Base-by-base conservation (phyloP, 1,139 yeast genomes). In the Suhomyces atakaporum region DNA sequence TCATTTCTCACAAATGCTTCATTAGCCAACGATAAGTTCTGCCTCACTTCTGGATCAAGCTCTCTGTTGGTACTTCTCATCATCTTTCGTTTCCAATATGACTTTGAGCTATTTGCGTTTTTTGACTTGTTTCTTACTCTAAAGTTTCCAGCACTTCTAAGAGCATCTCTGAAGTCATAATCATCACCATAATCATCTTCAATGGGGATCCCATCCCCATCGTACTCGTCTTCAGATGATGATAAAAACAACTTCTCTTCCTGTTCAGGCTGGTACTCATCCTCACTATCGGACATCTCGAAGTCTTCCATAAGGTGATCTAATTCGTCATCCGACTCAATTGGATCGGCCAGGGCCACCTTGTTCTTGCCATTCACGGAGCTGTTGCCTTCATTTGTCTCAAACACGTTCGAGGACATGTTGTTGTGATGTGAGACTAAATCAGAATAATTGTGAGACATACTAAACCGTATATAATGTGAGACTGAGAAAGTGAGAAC, bases 1-100 rank as follows among this genome's bases (percentile, higher is more conserved):
- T 87, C 83, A 33, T 74, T 75, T 7, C 74, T 56, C 1, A 84
- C 95, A 66, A 81, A 89, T 0, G 86, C 84, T 50, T 82, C 90
- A 52, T 87, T 85, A 2, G 95, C 96, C 47, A 72, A 70, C 4
- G 94, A 81, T 24, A 86, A 59, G 34, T 81, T 58, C 29, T 70
- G 68, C 35, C 82, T 70, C 1, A 86, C 84, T 54, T 84, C 94
- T 0, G 92, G 94, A 43, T 84, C 83, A 38, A 81, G 56, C 13
- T 78, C 78, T 35, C 73, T 60, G 31, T 64, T 63, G 22, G 69
- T 54, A 49, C 71, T 52, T 27, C 61, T 44, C 57, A 60, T 58
- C 57, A 62, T 56, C 57, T 69, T 57, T 3, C 66, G 51, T 32
- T 53, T 59, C 53, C 60, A 62, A 36, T 53, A 59, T 13, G 58